These are phyloP conservation scores for Wickerhamomyces alni DNA, from an alignment of 805 yeast genomes.

Conservation along the genomic window DNA sequence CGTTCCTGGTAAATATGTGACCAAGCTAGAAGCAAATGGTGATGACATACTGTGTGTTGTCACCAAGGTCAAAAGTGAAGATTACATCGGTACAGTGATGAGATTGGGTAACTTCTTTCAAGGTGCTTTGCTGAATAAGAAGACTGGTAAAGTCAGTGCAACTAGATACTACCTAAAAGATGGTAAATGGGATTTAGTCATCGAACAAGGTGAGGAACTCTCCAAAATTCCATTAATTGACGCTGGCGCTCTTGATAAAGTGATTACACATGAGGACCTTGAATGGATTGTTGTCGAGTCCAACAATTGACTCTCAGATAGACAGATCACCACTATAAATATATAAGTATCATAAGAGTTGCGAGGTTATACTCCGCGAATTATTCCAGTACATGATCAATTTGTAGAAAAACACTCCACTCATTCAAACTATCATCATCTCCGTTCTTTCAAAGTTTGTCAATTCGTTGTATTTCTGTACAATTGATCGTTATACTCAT, in stretches of 20 bases:
- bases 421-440: no score
- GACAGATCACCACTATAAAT: no score
- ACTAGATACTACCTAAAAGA: constrained; percentile 12
- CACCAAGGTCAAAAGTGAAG: constrained; percentile 13
- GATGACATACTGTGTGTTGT: constrained; percentile 28
- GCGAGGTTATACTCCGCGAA: no score
- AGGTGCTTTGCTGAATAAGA: constrained; percentile 33
- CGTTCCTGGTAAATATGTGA: constrained; percentile 22
- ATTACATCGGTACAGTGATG: constrained; percentile 39
- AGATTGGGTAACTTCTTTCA: constrained; percentile 47
- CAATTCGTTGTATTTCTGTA: no score
- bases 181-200: constrained; percentile 12
- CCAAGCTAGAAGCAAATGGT: constrained; percentile 25
- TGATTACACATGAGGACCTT: constrained; percentile 5
- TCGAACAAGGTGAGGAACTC: constrained; percentile 15
- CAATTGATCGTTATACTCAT: no score
- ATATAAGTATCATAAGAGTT: not conserved
- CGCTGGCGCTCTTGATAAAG: constrained; percentile 8
- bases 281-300: constrained; percentile 15
- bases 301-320: not conserved
- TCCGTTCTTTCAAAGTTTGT: no score
- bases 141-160: constrained; percentile 15
- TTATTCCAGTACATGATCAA: no score
- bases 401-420: no score
- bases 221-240: constrained; percentile 14